Evolutionary conservation across 192 early-diverging fungal genomes (phyloP).

Genomic region (Coemansia sp.): DNA sequence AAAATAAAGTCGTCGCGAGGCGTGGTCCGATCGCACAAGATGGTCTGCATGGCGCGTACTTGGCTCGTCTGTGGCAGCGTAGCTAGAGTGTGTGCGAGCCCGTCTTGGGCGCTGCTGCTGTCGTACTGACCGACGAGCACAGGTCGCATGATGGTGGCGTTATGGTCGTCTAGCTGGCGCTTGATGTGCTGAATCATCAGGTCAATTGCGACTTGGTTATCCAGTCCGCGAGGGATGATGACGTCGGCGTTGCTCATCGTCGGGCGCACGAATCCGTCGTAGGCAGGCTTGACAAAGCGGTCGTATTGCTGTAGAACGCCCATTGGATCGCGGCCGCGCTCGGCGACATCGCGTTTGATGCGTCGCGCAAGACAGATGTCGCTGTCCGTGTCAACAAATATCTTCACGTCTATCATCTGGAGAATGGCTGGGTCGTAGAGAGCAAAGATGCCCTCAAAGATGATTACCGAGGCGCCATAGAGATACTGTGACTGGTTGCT

Average conservation of each 20-base stretch:
- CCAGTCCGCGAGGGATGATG: conserved; percentile 89
- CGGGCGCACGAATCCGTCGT: conserved; percentile 88
- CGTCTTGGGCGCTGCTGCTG: conserved; percentile 6
- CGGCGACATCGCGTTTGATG: conserved; percentile 87
- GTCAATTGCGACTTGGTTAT: conserved; percentile 90
- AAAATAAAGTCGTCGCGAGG: conserved; percentile 88
- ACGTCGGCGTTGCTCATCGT: conserved; percentile 94
- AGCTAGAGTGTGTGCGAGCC: conserved; percentile 32
- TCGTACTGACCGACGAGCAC: conserved; percentile 34
- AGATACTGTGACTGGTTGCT: conserved; percentile 64
- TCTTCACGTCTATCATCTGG: conserved; percentile 81
- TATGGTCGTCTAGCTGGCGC: conserved; percentile 77
- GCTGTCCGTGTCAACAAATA: conserved; percentile 95
- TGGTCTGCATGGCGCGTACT: conserved; percentile 74
- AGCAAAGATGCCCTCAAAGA: conserved; percentile 98
- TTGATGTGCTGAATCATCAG: conserved; percentile 88
- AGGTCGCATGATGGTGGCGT: conserved; percentile 43
- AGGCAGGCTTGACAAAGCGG: conserved; percentile 92
- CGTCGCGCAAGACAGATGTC: conserved; percentile 89
- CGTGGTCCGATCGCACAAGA: conserved; percentile 71
- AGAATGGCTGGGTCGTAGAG: conserved; percentile 82
- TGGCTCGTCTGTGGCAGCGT: conserved; percentile 57
- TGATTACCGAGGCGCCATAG: conserved; percentile 94
- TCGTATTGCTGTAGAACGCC: conserved; percentile 90
- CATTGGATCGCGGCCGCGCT: conserved; percentile 82